Conservation (phyloP, 208 protist species). For the Trypanosoma avium region DNA sequence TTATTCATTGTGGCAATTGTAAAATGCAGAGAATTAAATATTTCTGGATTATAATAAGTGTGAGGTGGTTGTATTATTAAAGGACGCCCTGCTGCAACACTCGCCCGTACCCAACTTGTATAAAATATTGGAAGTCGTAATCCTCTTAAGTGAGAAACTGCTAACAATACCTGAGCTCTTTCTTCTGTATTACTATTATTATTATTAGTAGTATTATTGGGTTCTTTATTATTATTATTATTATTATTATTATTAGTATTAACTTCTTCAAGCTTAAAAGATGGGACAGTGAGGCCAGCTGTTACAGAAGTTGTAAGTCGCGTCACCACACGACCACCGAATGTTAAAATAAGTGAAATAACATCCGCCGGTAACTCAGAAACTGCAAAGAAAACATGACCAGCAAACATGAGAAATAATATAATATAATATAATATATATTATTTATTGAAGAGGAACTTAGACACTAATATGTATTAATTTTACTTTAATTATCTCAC, state of each 20-base stretch:
- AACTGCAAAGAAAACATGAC: constrained; percentile 44
- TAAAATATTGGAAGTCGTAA: constrained; percentile 52
- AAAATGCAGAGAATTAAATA: constrained; percentile 53
- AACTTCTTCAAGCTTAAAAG: constrained; percentile 12
- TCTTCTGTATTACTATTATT: no score
- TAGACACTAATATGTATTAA: no score
- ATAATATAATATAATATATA: no score
- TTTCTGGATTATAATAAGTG: constrained; percentile 46
- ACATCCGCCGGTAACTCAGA: constrained; percentile 31
- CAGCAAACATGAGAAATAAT: constrained; percentile 43
- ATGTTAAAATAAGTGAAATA: constrained; percentile 28
- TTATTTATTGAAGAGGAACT: no score
- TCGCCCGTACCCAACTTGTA: constrained; percentile 52
- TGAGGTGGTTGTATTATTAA: constrained; percentile 15
- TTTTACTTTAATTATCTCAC: no score
- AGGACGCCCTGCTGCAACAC: constrained; percentile 16
- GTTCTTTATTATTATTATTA: no score
- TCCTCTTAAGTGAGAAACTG: no score
- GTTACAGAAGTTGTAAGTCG: constrained; percentile 31
- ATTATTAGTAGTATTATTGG: no score
- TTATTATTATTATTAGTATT: not conserved
- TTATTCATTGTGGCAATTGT: constrained; percentile 58
- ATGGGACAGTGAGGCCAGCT: constrained; percentile 32
- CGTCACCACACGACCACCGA: constrained; percentile 46
- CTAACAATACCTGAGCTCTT: no score